Evolutionary conservation across 345 rosid species (phyloP).

Genomic region (Aurinia saxatilis): DNA sequence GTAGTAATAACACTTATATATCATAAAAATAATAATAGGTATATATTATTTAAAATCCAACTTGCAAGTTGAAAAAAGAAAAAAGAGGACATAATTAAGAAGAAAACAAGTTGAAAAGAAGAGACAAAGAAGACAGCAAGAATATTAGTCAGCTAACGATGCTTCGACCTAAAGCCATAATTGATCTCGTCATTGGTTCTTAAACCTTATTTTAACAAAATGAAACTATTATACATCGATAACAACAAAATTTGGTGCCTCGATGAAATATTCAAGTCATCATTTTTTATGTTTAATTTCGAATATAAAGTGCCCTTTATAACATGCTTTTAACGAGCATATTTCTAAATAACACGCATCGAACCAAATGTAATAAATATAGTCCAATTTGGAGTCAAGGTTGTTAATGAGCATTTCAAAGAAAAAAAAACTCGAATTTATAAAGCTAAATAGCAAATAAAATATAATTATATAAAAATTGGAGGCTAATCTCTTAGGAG

Average conservation of each 20-base stretch:
- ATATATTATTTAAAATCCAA: no score
- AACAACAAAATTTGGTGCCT: background rate
- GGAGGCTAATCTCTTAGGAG: no score
- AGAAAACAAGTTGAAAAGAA: background rate
- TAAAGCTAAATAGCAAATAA: no score
- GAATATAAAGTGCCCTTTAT: background rate
- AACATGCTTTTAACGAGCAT: slow-evolving; percentile 1
- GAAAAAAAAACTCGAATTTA: no score
- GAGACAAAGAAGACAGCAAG: slow-evolving; percentile 5
- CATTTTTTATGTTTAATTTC: background rate
- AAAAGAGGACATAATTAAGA: no score
- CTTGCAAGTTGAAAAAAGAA: no score
- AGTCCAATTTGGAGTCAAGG: background rate
- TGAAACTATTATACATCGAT: background rate
- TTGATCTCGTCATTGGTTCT: background rate
- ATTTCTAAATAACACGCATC: background rate
- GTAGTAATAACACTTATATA: no score
- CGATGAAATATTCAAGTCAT: background rate
- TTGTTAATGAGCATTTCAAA: no score
- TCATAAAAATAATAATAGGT: no score
- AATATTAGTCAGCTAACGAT: slow-evolving; percentile 5
- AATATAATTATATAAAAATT: no score
- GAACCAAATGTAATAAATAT: background rate
- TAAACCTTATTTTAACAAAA: background rate
- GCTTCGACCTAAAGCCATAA: background rate